Base-by-base conservation (phyloP, 2,329 filamentous ascomycete species). In the Botrytis fragariae region DNA sequence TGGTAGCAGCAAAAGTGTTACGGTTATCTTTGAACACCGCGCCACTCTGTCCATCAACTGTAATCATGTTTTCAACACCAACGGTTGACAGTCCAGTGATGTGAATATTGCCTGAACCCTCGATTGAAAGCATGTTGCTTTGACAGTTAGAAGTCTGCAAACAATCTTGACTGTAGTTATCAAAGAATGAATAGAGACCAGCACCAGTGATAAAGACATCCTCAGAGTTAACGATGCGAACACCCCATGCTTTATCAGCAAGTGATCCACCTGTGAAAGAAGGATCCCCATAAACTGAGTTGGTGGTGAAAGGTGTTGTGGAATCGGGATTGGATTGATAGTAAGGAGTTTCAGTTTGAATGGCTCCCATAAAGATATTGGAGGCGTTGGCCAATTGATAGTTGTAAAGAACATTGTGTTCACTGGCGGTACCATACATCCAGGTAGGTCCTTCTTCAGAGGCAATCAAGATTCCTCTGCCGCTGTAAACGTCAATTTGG, bases 341-440 rank as follows among this genome's bases (percentile, higher is more conserved):
- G 85, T 93, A 94, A 45, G 94, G 92, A 8, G 94, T 97, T 84
- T 98, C 95, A 5, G 93, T 93, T 84, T 98, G 95, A 79, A 97
- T 93, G 69, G 93, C 84, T 18, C 89, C 91, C 87, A 97, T 91
- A 85, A 92, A 97, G 75, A 97, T 87, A 80, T 95, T 92, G 79
- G 89, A 86, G 2, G 94, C 93, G 75, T 91, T 91, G 80, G 87
- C 85, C 79, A 98, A 85, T 83, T 97, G 92, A 85, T 97, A 97
- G 85, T 98, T 95, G 84, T 93, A 94, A 37, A 91, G 83, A 60
- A 90, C 87, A 73, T 81, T 88, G 83, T 91, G 89, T 83, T 91
- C 89, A 32, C 88, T 87, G n/a, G 88, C 85, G 2, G 93, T 96
- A 25, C 89, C 94, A 83, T 91, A 95, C 79, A 96, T 83, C 94